These are phyloP conservation scores for Biscogniauxia sp. DNA, from an alignment of 2,329 filamentous ascomycete species.

Conservation along the genomic window DNA sequence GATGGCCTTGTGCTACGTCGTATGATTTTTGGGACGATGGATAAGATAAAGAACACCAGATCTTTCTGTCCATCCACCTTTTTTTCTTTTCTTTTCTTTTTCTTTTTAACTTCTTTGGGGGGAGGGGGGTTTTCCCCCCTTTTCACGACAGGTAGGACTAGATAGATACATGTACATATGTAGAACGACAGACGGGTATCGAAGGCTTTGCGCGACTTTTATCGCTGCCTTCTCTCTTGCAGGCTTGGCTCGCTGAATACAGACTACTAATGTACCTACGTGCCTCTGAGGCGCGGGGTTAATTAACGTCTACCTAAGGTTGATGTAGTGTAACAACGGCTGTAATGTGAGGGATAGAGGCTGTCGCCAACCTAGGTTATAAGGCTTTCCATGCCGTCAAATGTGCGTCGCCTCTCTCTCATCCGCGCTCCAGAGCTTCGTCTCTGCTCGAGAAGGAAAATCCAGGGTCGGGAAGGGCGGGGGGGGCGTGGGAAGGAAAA, in stretches of 20 bases:
- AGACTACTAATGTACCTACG: too few relatives aligned
- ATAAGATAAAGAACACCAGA: conserved; percentile 1
- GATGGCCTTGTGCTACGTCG: background rate
- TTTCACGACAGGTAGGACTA: background rate
- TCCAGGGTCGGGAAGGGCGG: background rate
- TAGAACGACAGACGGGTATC: background rate
- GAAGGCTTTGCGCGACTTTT: background rate
- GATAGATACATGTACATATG: background rate
- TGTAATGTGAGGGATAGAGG: background rate
- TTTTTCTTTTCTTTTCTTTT: too few relatives aligned
- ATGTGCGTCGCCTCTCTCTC: background rate
- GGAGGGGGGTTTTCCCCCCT: too few relatives aligned
- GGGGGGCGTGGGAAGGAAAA: background rate
- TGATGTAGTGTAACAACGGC: conserved; percentile 1
- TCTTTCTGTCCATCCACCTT: background rate
- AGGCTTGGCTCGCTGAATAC: background rate
- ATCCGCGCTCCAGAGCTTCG: background rate
- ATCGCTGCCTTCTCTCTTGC: background rate
- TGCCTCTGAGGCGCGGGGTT: background rate
- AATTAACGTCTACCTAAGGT: background rate
- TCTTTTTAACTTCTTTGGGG: too few relatives aligned
- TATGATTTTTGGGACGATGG: conserved; percentile 1
- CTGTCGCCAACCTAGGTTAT: background rate
- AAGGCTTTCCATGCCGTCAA: background rate
- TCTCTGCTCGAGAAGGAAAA: background rate